Conservation (phyloP, 148 eudicot genomes). For the Euryodendron excelsum region DNA sequence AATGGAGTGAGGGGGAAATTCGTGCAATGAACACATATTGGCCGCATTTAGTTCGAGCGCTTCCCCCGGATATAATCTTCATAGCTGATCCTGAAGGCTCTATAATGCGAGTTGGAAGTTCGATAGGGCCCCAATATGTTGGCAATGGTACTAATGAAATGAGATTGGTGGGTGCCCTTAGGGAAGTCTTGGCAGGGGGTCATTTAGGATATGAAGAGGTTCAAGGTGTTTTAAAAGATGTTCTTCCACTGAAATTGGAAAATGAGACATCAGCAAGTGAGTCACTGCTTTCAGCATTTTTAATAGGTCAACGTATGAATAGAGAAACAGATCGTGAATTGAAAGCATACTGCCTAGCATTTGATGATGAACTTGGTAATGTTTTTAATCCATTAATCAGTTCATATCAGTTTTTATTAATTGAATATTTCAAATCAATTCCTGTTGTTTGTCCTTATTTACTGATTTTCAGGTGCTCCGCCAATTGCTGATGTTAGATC, state of each 20-base stretch:
- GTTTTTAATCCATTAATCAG: slow-evolving; percentile 9
- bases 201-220: slow-evolving; percentile 98
- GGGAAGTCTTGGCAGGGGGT: slow-evolving; percentile 95
- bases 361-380: slow-evolving; percentile 92
- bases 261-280: slow-evolving; percentile 54
- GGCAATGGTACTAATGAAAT: slow-evolving; percentile 80
- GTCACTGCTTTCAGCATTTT: slow-evolving; percentile 88
- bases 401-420: neutral
- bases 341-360: slow-evolving; percentile 97
- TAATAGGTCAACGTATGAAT: slow-evolving; percentile 98
- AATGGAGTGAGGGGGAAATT: slow-evolving; percentile 97
- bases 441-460: neutral
- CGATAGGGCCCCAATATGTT: slow-evolving; percentile 78
- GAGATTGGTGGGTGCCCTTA: slow-evolving; percentile 95
- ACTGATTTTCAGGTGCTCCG: slow-evolving; percentile 53
- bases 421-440: neutral
- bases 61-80: slow-evolving; percentile 81
- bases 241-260: slow-evolving; percentile 56
- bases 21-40: slow-evolving; percentile 79
- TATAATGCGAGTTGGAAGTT: slow-evolving; percentile 69
- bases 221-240: slow-evolving; percentile 85
- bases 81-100: slow-evolving; percentile 99
- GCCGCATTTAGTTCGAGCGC: slow-evolving; percentile 74
- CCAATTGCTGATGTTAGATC: slow-evolving; percentile 88
- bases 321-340: slow-evolving; percentile 97